Evolutionary conservation across 345 rosid species (phyloP).

Genomic region (Theobroma cacao): DNA sequence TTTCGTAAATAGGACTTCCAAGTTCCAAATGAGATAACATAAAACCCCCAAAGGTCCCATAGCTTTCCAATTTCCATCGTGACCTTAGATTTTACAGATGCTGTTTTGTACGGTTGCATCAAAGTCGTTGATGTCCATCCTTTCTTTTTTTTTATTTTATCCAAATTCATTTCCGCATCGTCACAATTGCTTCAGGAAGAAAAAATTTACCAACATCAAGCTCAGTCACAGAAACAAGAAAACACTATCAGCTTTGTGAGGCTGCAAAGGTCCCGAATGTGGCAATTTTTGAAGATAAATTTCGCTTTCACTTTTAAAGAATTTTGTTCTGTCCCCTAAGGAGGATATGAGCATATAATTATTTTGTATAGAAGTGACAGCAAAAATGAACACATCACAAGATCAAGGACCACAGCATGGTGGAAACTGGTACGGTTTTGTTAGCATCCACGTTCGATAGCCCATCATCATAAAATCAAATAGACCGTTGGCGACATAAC

Average conservation of each 20-base stretch:
- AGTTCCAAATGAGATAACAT: neutral
- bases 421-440: slow-evolving; percentile 4
- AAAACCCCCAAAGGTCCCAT: neutral
- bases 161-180: neutral
- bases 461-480: neutral
- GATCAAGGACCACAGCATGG: slow-evolving; percentile 24
- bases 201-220: neutral
- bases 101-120: neutral
- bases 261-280: slow-evolving; percentile 37
- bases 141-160: too few species aligned
- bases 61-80: neutral
- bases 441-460: slow-evolving; percentile 22
- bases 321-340: neutral
- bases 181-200: neutral
- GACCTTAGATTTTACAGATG: slow-evolving; percentile 4
- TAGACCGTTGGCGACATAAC: neutral
- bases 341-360: neutral
- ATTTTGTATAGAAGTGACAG: neutral
- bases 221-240: neutral
- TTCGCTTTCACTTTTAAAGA: slow-evolving; percentile 35
- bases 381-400: neutral
- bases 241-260: slow-evolving; percentile 38
- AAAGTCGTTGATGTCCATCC: neutral
- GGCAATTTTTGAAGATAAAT: slow-evolving; percentile 37
- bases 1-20: slow-evolving; percentile 7